Conservation (phyloP, 805 yeast species). For the Suhomyces emberorum region DNA sequence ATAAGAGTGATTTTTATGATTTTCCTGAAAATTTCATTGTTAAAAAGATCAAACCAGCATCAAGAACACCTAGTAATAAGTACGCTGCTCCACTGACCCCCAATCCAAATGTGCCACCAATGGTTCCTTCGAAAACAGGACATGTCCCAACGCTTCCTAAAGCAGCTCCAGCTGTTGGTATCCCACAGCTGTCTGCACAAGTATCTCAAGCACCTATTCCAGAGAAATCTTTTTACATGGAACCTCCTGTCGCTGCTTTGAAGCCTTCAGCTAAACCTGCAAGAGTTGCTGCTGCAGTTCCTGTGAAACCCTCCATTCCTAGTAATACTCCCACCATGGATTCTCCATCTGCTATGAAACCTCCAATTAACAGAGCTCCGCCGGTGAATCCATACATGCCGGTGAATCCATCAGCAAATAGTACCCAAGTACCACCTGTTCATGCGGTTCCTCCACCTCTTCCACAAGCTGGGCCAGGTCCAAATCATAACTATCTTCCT, state of each 20-base stretch:
- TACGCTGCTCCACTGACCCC: slow-evolving; percentile 13
- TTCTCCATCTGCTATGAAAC: slow-evolving; percentile 7
- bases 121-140: slow-evolving; percentile 12
- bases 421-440: background rate
- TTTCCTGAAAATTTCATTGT: slow-evolving; percentile 59
- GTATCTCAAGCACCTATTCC: too few species aligned
- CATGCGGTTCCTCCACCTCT: too few species aligned
- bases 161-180: too few species aligned
- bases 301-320: too few species aligned
- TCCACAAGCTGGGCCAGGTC: slow-evolving; percentile 7
- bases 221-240: slow-evolving; percentile 57
- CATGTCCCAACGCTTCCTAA: too few species aligned
- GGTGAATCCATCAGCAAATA: background rate
- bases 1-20: slow-evolving; percentile 74
- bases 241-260: slow-evolving; percentile 45
- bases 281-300: slow-evolving; percentile 30
- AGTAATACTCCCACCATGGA: too few species aligned
- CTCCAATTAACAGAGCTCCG: slow-evolving; percentile 14
- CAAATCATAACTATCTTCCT: slow-evolving; percentile 5
- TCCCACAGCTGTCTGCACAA: background rate
- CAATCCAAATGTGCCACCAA: slow-evolving; percentile 6
- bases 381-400: slow-evolving; percentile 18
- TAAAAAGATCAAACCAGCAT: slow-evolving; percentile 36
- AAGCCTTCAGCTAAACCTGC: slow-evolving; percentile 23
- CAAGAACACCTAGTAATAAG: slow-evolving; percentile 29